phyloP scores from a whole-genome alignment of 139 green algal species.

The Gonium pectorale region DNA sequence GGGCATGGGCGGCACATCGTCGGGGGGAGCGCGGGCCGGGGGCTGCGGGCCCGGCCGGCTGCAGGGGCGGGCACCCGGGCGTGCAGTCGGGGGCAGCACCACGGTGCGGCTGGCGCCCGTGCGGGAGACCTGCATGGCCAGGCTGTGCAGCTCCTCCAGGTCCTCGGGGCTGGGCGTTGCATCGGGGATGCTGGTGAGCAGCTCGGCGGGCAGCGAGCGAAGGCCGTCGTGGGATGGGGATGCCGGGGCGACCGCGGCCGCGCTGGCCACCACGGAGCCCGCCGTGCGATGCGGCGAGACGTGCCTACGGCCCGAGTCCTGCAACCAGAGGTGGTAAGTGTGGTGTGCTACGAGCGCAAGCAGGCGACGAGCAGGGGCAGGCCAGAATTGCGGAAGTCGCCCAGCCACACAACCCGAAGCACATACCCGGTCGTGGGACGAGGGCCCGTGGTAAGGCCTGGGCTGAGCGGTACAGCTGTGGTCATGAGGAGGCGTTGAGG shows the following conservation, averaged over 20 bases:
- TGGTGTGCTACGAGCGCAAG: too few species aligned
- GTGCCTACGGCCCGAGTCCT: neutral
- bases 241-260: neutral
- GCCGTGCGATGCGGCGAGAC: neutral
- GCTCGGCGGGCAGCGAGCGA: neutral
- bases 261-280: neutral
- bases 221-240: neutral
- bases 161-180: conserved; percentile 16
- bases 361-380: too few species aligned
- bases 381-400: neutral
- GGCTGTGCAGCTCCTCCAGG: conserved; percentile 5
- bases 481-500: neutral
- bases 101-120: neutral
- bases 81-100: neutral
- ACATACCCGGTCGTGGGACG: conserved; percentile 1
- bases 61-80: neutral
- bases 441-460: neutral
- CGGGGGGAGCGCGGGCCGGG: neutral
- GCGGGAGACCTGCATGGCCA: conserved; percentile 4
- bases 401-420: too few species aligned
- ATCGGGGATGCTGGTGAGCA: conserved; percentile 17
- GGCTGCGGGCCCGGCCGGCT: neutral
- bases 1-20: neutral
- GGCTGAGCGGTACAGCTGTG: neutral
- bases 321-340: neutral